Base-by-base conservation (phyloP, 2,329 filamentous ascomycete genomes). In the Pyrenophora tritici-repentis region DNA sequence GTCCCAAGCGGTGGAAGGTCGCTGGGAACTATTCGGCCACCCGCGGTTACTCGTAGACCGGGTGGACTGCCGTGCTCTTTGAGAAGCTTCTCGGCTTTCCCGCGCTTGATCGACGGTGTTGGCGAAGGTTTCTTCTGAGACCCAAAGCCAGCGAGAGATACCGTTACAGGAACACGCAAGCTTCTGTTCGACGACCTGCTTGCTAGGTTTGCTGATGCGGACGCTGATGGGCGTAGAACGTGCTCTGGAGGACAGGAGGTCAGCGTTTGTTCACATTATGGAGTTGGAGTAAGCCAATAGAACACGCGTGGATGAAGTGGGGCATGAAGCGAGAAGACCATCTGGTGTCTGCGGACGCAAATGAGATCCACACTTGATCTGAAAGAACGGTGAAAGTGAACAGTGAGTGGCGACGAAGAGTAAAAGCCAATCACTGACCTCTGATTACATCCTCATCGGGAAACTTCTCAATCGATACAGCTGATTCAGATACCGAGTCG, bases 61-160 rank as follows among this genome's bases (percentile, higher is more conserved):
- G 76, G 76, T 31, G 79, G 79, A 32, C 78, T 81, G 46, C 78
- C 78, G 68, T 81, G 79, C 53, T 78, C 75, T 56, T 80, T 79
- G 62, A 81, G 75, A 35, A 81, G 74, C 35, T 71, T 73, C 59
- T 80, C 78, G 10, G 75, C 77, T 55, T 79, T 79, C 45, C 75
- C 76, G 35, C 75, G 74, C 66, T 80, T 80, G 63, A 81, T 65
- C 1, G 79, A 81, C 10, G 78, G 78, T 1, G 78, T 78, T 12
- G 79, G 79, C 3, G 79, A 81, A 5, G 74, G 75, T 26, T 69
- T 70, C 59, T 75, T 76, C 42, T 63, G 55, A 14, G 63, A 47
- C 16, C 58, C 58, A 29, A 56, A 42, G 36, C 56, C 43, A 20
- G 50, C 53, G 34, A 61, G 38, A 18, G 53, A 49, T 22, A 62